These are phyloP conservation scores for Blastocystis sp. DNA, from an alignment of 352 stramenopile species.

Conservation along the genomic window DNA sequence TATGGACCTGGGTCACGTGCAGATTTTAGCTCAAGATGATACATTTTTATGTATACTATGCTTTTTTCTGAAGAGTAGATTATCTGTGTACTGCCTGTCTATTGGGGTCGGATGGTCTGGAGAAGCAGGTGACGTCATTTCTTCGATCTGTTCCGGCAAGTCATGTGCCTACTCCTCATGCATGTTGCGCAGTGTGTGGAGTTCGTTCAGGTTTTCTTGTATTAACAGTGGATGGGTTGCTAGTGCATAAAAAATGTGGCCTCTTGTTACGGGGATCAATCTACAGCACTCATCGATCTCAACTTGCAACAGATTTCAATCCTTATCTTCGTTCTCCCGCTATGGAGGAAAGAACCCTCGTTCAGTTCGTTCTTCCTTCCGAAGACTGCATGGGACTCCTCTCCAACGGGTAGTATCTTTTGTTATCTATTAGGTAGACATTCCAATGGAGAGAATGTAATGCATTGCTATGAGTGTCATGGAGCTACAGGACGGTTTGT, in stretches of 20 bases:
- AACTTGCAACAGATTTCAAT: not conserved
- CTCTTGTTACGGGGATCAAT: not conserved
- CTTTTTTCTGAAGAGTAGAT: not conserved
- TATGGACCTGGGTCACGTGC: not conserved
- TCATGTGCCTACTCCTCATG: not conserved
- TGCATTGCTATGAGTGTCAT: not conserved
- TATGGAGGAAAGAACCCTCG: not conserved
- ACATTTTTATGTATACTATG: not conserved
- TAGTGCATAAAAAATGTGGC: conserved; percentile 23
- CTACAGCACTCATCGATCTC: not conserved
- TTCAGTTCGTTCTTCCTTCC: conserved; percentile 31
- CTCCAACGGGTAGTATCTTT: not conserved
- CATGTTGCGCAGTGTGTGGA: not conserved
- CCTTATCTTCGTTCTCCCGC: not conserved
- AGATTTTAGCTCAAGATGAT: not conserved
- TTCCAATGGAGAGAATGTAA: not conserved
- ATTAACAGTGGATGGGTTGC: not conserved
- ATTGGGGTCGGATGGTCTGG: not conserved
- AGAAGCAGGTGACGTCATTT: not conserved
- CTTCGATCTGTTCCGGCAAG: not conserved
- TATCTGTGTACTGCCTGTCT: not conserved
- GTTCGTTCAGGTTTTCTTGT: not conserved
- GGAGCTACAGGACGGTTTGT: not conserved
- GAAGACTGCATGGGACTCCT: not conserved
- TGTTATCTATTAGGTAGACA: too few relatives aligned